These are phyloP conservation scores for Coniochaeta sp. DNA, from an alignment of 2,329 filamentous ascomycete genomes.

Conservation along the genomic window DNA sequence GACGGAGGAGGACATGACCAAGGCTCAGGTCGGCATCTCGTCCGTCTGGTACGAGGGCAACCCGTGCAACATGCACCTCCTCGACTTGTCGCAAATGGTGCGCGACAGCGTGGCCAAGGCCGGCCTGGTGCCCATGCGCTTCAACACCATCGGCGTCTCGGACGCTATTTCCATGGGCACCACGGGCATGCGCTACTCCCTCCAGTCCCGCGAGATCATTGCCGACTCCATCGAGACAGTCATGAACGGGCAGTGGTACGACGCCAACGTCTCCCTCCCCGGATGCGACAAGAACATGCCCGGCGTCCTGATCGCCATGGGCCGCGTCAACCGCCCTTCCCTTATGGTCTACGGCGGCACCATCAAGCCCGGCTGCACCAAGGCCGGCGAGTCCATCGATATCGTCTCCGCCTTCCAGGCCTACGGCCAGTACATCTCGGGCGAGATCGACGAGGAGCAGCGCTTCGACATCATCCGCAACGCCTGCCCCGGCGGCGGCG, in stretches of 20 bases:
- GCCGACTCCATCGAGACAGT: conserved; percentile 98
- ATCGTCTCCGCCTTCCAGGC: conserved; percentile 98
- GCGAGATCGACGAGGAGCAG: conserved; percentile 84
- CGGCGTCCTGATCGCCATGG: conserved; percentile 87
- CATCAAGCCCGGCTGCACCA: conserved; percentile 84
- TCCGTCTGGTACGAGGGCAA: conserved; percentile 98
- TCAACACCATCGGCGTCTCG: conserved; percentile 98
- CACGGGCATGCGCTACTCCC: conserved; percentile 88
- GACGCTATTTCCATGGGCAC: conserved; percentile 99
- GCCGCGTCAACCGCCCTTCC: conserved; percentile 84
- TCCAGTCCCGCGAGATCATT: conserved; percentile 93
- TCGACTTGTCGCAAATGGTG: conserved; percentile 79
- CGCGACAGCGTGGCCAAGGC: conserved; percentile 56
- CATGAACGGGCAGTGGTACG: conserved; percentile 98
- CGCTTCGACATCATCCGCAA: conserved; percentile 92
- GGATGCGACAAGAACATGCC: conserved; percentile 99
- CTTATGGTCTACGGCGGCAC: conserved; percentile 98
- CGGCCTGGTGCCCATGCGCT: conserved; percentile 86
- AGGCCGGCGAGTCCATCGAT: conserved; percentile 70
- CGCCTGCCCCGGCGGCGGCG: conserved; percentile 78
- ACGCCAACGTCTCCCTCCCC: conserved; percentile 92
- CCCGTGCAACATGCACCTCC: conserved; percentile 97
- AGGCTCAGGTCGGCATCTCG: conserved; percentile 95
- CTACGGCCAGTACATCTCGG: conserved; percentile 89
- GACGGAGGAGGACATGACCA: conserved; percentile 80